Evolutionary conservation across 1,139 yeast genomes (phyloP).

Genomic region (Candida labiduridarum): DNA sequence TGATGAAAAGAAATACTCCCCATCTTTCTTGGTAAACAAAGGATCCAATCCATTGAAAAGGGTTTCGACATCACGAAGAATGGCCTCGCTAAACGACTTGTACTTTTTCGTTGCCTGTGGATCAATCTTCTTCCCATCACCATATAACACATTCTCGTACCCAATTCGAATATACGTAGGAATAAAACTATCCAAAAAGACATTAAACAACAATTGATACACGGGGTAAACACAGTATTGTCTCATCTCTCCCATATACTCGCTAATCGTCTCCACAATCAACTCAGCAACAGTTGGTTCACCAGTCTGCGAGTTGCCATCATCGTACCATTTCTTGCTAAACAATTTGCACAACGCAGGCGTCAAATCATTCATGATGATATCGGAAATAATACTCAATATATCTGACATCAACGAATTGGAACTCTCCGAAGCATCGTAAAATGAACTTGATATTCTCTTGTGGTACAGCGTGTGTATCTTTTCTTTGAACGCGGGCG

Average conservation of each 20-base stretch:
- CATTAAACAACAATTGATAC: slow-evolving; percentile 47
- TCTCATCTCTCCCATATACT: slow-evolving; percentile 69
- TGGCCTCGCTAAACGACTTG: slow-evolving; percentile 44
- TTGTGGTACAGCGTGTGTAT: slow-evolving; percentile 67
- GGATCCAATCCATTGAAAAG: slow-evolving; percentile 64
- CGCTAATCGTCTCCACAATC: slow-evolving; percentile 72
- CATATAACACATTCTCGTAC: slow-evolving; percentile 47
- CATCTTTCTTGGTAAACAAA: slow-evolving; percentile 49
- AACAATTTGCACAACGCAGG: slow-evolving; percentile 47
- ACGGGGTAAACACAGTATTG: slow-evolving; percentile 50
- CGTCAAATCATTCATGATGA: slow-evolving; percentile 69
- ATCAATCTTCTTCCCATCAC: slow-evolving; percentile 57
- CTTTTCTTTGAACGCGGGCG: slow-evolving; percentile 62
- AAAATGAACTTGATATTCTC: slow-evolving; percentile 58
- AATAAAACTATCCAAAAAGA: slow-evolving; percentile 45
- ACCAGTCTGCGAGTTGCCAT: slow-evolving; percentile 37
- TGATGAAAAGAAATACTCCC: slow-evolving; percentile 56
- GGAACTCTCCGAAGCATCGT: slow-evolving; percentile 71
- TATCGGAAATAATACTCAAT: slow-evolving; percentile 61
- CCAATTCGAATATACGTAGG: slow-evolving; percentile 49
- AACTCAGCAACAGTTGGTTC: slow-evolving; percentile 47
- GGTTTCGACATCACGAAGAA: slow-evolving; percentile 62
- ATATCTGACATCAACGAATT: slow-evolving; percentile 75
- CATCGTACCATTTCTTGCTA: slow-evolving; percentile 49
- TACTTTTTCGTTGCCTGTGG: slow-evolving; percentile 53